Evolutionary conservation across 2,329 filamentous ascomycete species (phyloP).

Genomic region (Mollisia scopiformis): DNA sequence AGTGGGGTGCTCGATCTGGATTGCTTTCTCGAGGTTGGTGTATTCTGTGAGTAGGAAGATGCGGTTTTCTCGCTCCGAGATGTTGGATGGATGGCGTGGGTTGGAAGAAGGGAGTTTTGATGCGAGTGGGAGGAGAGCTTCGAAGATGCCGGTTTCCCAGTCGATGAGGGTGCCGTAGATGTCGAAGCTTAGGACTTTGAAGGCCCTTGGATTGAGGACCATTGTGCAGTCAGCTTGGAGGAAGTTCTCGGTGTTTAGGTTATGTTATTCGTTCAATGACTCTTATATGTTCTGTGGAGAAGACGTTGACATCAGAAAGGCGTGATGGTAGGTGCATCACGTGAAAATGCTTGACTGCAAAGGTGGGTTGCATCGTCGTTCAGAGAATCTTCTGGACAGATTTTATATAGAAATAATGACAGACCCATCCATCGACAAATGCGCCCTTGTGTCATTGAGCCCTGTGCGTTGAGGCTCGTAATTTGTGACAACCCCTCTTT

Average conservation of each 20-base stretch:
- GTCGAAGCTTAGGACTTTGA: constrained; percentile 53
- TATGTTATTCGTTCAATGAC: neutral
- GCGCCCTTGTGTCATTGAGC: too few relatives aligned
- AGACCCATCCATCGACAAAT: too few relatives aligned
- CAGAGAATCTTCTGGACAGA: neutral
- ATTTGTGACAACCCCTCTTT: too few relatives aligned
- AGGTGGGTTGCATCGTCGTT: neutral
- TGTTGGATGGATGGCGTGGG: constrained; percentile 21
- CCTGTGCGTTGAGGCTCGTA: too few relatives aligned
- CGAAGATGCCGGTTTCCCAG: constrained; percentile 70
- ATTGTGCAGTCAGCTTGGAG: constrained; percentile 10
- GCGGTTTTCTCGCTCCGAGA: neutral
- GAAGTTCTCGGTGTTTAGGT: neutral
- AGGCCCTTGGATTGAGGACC: constrained; percentile 22
- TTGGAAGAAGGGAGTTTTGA: constrained; percentile 18
- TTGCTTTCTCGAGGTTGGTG: constrained; percentile 20
- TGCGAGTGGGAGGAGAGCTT: constrained; percentile 49
- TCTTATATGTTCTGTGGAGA: neutral
- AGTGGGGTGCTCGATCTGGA: constrained; percentile 51
- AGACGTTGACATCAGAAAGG: neutral
- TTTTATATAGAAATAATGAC: too few relatives aligned
- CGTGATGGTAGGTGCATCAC: neutral
- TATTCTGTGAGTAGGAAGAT: constrained; percentile 21
- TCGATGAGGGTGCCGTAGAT: constrained; percentile 81
- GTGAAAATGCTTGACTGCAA: neutral